Conservation (phyloP, 2,329 filamentous ascomycete genomes). For the Plectosphaerella cucumerina region DNA sequence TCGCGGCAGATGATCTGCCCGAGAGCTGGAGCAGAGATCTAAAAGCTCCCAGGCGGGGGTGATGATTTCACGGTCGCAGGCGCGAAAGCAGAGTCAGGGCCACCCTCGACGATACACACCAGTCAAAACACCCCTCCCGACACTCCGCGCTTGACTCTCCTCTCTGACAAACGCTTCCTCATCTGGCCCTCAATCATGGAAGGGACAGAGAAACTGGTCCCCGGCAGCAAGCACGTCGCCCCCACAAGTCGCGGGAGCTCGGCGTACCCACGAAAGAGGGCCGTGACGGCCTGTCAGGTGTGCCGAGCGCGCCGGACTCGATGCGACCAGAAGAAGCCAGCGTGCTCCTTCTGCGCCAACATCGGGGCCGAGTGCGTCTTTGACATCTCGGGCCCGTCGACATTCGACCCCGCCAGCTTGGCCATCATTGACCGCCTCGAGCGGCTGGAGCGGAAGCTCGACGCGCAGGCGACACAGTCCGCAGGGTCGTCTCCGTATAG, state of each 20-base stretch:
- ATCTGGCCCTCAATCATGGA: constrained; percentile 12
- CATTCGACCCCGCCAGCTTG: constrained; percentile 46
- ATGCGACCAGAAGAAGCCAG: constrained; percentile 38
- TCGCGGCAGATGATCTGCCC: too few species aligned
- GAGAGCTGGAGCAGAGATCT: too few species aligned
- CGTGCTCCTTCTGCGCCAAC: constrained; percentile 37
- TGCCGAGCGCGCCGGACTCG: constrained; percentile 40
- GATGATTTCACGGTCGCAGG: too few species aligned
- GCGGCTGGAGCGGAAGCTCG: constrained; percentile 31
- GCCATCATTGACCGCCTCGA: constrained; percentile 43
- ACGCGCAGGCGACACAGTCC: not conserved
- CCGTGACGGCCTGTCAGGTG: constrained; percentile 36
- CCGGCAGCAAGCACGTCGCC: not conserved
- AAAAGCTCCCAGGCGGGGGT: too few species aligned
- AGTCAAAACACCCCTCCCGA: not conserved
- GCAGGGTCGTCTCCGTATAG: not conserved
- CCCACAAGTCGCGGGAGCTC: constrained; percentile 33
- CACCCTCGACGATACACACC: too few species aligned
- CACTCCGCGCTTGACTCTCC: not conserved
- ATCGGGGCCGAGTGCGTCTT: constrained; percentile 36
- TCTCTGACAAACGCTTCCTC: too few species aligned
- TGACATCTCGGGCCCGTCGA: constrained; percentile 33
- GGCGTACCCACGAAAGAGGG: constrained; percentile 37
- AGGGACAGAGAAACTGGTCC: not conserved
- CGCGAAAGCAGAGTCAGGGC: too few species aligned